phyloP scores from a whole-genome alignment of 2,329 filamentous ascomycete genomes.

The Fusarium heterosporum region DNA sequence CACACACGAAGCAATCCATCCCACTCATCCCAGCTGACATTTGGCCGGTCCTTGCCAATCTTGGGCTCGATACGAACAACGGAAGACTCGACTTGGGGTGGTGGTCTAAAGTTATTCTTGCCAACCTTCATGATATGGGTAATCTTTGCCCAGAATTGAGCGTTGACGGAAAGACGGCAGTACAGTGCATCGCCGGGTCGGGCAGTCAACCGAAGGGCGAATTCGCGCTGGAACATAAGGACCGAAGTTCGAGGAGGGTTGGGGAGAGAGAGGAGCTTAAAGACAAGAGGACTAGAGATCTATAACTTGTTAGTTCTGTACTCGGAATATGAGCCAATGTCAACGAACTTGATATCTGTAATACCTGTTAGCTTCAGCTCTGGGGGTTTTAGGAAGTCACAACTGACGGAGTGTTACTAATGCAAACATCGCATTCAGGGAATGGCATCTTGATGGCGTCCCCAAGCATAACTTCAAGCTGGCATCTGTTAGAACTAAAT shows the following conservation, averaged over 20 bases:
- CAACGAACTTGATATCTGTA: conserved; percentile 58
- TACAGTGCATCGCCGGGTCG: conserved; percentile 90
- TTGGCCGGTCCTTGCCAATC: conserved; percentile 78
- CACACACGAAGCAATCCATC: conserved; percentile 86
- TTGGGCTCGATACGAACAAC: conserved; percentile 93
- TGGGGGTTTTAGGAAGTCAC: conserved; percentile 53
- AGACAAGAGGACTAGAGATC: conserved; percentile 92
- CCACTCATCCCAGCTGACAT: conserved; percentile 95
- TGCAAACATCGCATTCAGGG: conserved; percentile 83
- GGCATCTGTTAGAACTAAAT: background rate
- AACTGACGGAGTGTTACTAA: conserved; percentile 67
- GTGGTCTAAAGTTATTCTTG: conserved; percentile 95
- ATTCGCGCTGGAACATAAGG: conserved; percentile 97
- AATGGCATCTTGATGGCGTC: conserved; percentile 88
- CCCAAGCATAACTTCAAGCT: conserved; percentile 85
- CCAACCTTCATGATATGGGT: conserved; percentile 91
- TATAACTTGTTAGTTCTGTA: conserved; percentile 50
- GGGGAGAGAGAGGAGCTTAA: conserved; percentile 84
- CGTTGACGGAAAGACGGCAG: conserved; percentile 90
- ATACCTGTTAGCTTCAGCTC: conserved; percentile 28
- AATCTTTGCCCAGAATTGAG: conserved; percentile 82
- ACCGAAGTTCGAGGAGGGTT: conserved; percentile 86
- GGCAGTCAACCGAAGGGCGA: conserved; percentile 89
- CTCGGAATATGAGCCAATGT: background rate
- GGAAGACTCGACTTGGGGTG: conserved; percentile 90